These are phyloP conservation scores for Ampelocalamus luodianensis DNA, from an alignment of 176 grass and related monocot species.

Conservation along the genomic window DNA sequence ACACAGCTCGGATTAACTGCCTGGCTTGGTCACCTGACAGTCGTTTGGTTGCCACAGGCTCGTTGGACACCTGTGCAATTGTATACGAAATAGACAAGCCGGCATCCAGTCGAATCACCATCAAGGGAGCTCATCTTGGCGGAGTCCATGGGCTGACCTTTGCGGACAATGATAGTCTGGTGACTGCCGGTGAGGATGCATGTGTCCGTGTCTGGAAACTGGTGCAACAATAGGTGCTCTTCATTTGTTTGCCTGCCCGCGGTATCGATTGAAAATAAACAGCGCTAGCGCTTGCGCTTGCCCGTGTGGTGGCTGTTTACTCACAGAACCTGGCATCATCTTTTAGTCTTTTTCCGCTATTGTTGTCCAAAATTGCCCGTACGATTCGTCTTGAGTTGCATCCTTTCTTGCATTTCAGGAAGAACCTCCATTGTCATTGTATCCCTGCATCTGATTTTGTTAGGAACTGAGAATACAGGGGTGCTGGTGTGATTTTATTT, in stretches of 20 bases:
- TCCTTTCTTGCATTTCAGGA: constrained; percentile 24
- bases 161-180: constrained; percentile 54
- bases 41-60: constrained; percentile 80
- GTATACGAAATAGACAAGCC: constrained; percentile 87
- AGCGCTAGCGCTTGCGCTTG: not conserved
- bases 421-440: constrained; percentile 1
- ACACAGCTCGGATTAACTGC: constrained; percentile 87
- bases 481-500: constrained; percentile 5
- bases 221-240: constrained; percentile 52
- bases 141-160: constrained; percentile 94
- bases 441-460: constrained; percentile 41
- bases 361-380: not conserved
- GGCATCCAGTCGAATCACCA: constrained; percentile 69
- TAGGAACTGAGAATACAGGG: constrained; percentile 34
- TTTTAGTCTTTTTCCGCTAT: not conserved
- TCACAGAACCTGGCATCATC: not conserved
- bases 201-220: constrained; percentile 92
- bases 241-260: constrained; percentile 22
- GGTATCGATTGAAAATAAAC: constrained; percentile 42
- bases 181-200: constrained; percentile 84
- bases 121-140: constrained; percentile 93
- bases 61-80: constrained; percentile 87
- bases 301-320: not conserved
- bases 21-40: constrained; percentile 92
- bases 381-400: constrained; percentile 29